Conservation (phyloP, 1,284 basidiomycete genomes). For the Schizophyllum amplum region DNA sequence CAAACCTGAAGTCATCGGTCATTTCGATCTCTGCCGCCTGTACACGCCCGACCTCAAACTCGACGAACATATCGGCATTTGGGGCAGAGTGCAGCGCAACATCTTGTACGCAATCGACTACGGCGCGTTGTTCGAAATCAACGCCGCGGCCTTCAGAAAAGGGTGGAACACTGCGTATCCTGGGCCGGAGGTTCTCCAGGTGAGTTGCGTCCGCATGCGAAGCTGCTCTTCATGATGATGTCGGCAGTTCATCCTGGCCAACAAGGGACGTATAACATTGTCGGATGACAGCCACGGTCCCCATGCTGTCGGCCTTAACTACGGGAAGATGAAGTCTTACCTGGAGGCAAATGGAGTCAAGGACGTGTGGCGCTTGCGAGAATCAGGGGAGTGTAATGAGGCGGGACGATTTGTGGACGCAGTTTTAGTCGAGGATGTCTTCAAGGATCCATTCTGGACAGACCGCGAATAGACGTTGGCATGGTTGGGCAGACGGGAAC, state of each 20-base stretch:
- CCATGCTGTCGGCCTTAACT: slow-evolving; percentile 84
- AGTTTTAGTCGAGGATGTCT: not conserved
- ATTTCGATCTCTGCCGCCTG: slow-evolving; percentile 86
- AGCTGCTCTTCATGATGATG: not conserved
- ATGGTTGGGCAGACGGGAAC: not conserved
- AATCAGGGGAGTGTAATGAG: not conserved
- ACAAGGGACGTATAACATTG: slow-evolving; percentile 71
- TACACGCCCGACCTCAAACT: slow-evolving; percentile 60
- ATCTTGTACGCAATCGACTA: slow-evolving; percentile 68
- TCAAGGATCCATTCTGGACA: not conserved
- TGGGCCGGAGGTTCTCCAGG: slow-evolving; percentile 67
- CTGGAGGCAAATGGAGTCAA: not conserved
- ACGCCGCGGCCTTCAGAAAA: slow-evolving; percentile 89
- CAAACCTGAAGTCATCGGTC: slow-evolving; percentile 87
- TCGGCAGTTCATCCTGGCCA: slow-evolving; percentile 55
- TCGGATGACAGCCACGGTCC: slow-evolving; percentile 97
- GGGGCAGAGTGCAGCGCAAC: slow-evolving; percentile 70
- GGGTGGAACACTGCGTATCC: slow-evolving; percentile 87
- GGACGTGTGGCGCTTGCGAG: not conserved
- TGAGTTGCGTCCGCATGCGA: slow-evolving; percentile 26
- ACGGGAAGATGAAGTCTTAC: slow-evolving; percentile 36
- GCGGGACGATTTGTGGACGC: not conserved
- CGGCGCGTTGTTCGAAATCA: slow-evolving; percentile 91
- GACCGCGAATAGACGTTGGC: not conserved
- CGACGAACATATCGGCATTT: slow-evolving; percentile 46